Evolutionary conservation across 2,329 filamentous ascomycete genomes (phyloP).

Genomic region (Pseudogymnoascus sp.): DNA sequence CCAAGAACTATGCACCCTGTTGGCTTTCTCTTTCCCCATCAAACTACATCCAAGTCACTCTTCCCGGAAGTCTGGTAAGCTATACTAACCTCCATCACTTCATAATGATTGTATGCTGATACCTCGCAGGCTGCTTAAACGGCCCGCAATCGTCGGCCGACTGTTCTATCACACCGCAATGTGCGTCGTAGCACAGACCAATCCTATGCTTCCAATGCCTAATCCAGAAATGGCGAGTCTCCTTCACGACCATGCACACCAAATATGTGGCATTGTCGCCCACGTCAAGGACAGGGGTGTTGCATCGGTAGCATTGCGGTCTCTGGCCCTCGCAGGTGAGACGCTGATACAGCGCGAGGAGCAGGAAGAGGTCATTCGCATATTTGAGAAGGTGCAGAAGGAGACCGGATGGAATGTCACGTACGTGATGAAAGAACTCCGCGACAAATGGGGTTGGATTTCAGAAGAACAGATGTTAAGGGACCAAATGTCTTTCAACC

Average conservation of each 20-base stretch:
- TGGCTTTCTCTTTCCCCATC: conserved; percentile 61
- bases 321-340: conserved; percentile 67
- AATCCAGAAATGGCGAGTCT: conserved; percentile 55
- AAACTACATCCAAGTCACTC: conserved; percentile 58
- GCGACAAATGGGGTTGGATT: conserved; percentile 67
- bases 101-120: conserved; percentile 21
- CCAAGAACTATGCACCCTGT: conserved; percentile 83
- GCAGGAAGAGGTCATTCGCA: conserved; percentile 70
- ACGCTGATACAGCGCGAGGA: conserved; percentile 60
- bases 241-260: conserved; percentile 66
- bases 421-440: conserved; percentile 63
- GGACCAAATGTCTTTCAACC: conserved; percentile 13
- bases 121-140: conserved; percentile 63
- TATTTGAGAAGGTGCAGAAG: conserved; percentile 65
- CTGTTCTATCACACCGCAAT: conserved; percentile 86
- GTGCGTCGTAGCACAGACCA: conserved; percentile 68
- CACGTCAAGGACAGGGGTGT: conserved; percentile 76
- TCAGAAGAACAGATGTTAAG: conserved; percentile 25
- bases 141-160: conserved; percentile 69
- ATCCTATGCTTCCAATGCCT: conserved; percentile 50
- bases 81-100: background rate
- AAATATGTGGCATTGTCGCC: conserved; percentile 82
- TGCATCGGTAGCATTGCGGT: conserved; percentile 68
- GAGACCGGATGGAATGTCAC: conserved; percentile 73
- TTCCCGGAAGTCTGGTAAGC: conserved; percentile 82